phyloP scores from a whole-genome alignment of 2,329 filamentous ascomycete species.

The Cylindrodendrum hubeiense region DNA sequence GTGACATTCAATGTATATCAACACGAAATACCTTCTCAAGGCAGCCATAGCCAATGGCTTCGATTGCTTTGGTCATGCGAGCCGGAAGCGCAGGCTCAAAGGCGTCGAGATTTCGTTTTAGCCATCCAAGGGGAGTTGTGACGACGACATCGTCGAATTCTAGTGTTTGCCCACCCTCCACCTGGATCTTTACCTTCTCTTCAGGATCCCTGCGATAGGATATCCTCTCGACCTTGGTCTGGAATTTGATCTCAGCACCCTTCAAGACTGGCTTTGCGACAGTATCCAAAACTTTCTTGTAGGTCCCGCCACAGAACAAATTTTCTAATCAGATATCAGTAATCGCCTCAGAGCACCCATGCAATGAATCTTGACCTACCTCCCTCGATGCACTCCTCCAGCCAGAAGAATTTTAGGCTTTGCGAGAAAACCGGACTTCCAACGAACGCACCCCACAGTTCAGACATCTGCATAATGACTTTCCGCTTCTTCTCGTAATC shows the following conservation, averaged over 20 bases:
- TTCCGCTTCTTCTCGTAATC: conserved; percentile 56
- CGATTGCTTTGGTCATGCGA: conserved; percentile 70
- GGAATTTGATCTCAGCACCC: conserved; percentile 65
- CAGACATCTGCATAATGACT: conserved; percentile 65
- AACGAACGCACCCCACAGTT: conserved; percentile 79
- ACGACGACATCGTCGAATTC: conserved; percentile 77
- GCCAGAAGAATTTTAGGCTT: conserved; percentile 81
- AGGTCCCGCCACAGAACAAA: conserved; percentile 70
- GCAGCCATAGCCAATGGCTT: conserved; percentile 76
- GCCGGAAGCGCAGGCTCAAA: conserved; percentile 73
- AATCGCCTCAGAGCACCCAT: neutral
- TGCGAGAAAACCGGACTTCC: conserved; percentile 74
- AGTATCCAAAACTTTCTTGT: conserved; percentile 67
- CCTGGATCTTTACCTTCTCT: conserved; percentile 57
- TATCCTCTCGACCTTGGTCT: conserved; percentile 62
- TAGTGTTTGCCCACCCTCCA: conserved; percentile 57
- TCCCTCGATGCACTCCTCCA: conserved; percentile 83
- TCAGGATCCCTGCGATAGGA: conserved; percentile 41
- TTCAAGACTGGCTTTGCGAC: conserved; percentile 70
- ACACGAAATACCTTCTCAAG: conserved; percentile 71
- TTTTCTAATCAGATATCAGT: conserved; percentile 60
- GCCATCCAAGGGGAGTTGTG: conserved; percentile 77
- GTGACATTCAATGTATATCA: neutral
- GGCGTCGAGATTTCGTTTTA: conserved; percentile 69
- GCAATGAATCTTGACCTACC: conserved; percentile 53